phyloP scores from a whole-genome alignment of 345 rosid species.

The Adansonia digitata region DNA sequence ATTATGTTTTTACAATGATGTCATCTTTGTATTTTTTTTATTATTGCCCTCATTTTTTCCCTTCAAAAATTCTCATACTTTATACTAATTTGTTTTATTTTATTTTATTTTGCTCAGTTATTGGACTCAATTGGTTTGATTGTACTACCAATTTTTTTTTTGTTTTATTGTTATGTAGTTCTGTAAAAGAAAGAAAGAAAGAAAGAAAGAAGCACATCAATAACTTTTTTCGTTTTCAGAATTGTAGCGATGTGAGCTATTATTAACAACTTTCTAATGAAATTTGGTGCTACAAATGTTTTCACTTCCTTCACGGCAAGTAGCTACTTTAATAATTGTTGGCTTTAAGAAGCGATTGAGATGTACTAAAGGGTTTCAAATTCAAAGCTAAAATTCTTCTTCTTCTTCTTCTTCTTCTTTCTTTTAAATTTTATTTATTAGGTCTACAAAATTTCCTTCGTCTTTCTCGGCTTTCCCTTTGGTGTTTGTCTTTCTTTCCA shows the following conservation, averaged over 20 bases:
- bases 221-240: not conserved
- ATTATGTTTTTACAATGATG: too few relatives aligned
- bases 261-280: not conserved
- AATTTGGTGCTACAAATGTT: not conserved
- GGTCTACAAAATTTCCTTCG: not conserved
- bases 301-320: constrained; percentile 4
- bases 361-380: not conserved
- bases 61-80: too few relatives aligned
- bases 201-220: not conserved
- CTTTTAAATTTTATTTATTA: not conserved
- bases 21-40: too few relatives aligned
- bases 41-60: too few relatives aligned
- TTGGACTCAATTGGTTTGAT: too few relatives aligned
- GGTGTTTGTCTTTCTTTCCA: not conserved
- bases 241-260: not conserved
- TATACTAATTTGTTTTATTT: too few relatives aligned
- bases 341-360: not conserved
- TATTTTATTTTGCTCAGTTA: too few relatives aligned
- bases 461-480: not conserved
- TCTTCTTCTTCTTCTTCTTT: not conserved
- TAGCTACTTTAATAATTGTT: not conserved
- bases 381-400: not conserved
- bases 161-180: too few relatives aligned
- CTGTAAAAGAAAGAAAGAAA: too few relatives aligned
- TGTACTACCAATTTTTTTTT: too few relatives aligned